These are phyloP conservation scores for sorghum (Sorghum bicolor) DNA, from an alignment of 176 grass and related monocot genomes.

Conservation along the genomic window Sorghum_bicolor_NCBIv3 NC_012872.2:61036501-61037000, in stretches of 20 bases:
- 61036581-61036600: conserved; percentile 36
- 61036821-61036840: conserved; percentile 22
- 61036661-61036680: conserved; percentile 31
- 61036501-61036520: conserved; percentile 36
- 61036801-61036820: neutral
- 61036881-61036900: conserved; percentile 12
- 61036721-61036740: conserved; percentile 25
- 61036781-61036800: neutral
- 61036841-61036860: neutral
- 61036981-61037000: conserved; percentile 23
- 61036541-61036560: conserved; percentile 28
- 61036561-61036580: conserved; percentile 47
- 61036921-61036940: conserved; percentile 1
- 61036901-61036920: neutral
- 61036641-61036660: conserved; percentile 46
- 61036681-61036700: conserved; percentile 24
- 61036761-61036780: neutral
- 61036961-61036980: conserved; percentile 15
- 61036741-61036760: conserved; percentile 2
- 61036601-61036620: conserved; percentile 38
- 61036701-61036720: conserved; percentile 34
- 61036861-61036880: conserved; percentile 2
- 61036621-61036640: conserved; percentile 38
- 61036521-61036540: conserved; percentile 45
- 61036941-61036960: conserved; percentile 4